These are phyloP conservation scores for Cylindrotheca fusiformis DNA, from an alignment of 108 stramenopile genomes.

Conservation along the genomic window DNA sequence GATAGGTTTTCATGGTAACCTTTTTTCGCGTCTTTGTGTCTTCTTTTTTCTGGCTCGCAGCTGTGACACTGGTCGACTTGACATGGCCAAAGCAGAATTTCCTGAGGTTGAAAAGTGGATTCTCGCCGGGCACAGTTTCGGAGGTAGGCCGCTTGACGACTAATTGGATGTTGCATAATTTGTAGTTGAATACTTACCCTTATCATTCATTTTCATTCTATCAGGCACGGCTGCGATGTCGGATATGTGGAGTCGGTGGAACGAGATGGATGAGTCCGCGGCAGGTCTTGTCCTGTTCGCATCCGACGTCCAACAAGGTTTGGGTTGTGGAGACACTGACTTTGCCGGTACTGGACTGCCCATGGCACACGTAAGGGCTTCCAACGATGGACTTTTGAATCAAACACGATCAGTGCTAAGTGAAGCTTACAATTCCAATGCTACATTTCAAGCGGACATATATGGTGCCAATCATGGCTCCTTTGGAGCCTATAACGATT, in stretches of 20 bases:
- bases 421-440: neutral
- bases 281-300: conserved; percentile 34
- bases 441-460: conserved; percentile 18
- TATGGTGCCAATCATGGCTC: conserved; percentile 30
- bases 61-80: no score
- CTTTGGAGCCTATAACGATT: conserved; percentile 31
- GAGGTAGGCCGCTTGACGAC: no score
- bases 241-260: conserved; percentile 10
- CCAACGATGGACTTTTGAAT: conserved; percentile 30
- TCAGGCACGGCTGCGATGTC: conserved; percentile 27
- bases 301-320: conserved; percentile 16
- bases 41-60: no score
- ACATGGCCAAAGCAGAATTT: no score
- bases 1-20: no score
- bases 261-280: conserved; percentile 3
- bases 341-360: conserved; percentile 18
- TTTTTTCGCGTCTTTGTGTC: no score
- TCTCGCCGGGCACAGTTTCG: no score
- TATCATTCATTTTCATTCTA: no score
- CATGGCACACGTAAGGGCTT: conserved; percentile 23
- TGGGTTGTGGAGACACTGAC: conserved; percentile 27
- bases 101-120: no score
- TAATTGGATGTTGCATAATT: no score
- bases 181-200: no score
- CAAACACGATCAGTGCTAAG: neutral